These are phyloP conservation scores for Cystofilobasidium ferigula DNA, from an alignment of 768 basidiomycete genomes.

Conservation along the genomic window DNA sequence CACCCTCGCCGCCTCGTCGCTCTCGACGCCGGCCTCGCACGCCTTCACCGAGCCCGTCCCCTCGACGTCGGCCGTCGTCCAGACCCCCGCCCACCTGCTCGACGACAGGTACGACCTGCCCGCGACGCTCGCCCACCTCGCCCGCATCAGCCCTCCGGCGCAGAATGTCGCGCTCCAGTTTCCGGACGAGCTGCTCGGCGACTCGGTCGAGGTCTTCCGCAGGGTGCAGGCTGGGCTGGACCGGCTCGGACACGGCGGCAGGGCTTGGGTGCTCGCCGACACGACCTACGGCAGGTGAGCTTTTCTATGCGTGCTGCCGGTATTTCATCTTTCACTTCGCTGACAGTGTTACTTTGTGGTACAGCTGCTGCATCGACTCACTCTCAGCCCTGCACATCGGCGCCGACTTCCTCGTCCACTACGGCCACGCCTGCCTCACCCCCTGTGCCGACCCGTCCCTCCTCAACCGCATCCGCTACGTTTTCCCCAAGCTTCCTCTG, in stretches of 20 bases:
- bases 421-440: slow-evolving; percentile 91
- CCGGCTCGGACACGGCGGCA: slow-evolving; percentile 39
- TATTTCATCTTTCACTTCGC: background rate
- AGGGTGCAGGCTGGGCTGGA: slow-evolving; percentile 39
- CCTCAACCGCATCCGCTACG: slow-evolving; percentile 43
- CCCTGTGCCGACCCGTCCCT: slow-evolving; percentile 22
- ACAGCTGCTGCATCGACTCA: slow-evolving; percentile 91
- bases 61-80: background rate
- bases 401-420: slow-evolving; percentile 83
- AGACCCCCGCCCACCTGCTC: slow-evolving; percentile 4
- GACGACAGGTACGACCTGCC: slow-evolving; percentile 10
- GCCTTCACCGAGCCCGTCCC: slow-evolving; percentile 12
- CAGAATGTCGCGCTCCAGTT: slow-evolving; percentile 70
- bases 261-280: slow-evolving; percentile 81
- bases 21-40: slow-evolving; percentile 17
- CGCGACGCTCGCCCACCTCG: slow-evolving; percentile 45
- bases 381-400: slow-evolving; percentile 88
- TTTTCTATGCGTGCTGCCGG: background rate
- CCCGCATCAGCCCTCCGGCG: slow-evolving; percentile 5
- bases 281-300: slow-evolving; percentile 89
- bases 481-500: slow-evolving; percentile 61
- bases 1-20: slow-evolving; percentile 16
- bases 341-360: no score
- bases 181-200: slow-evolving; percentile 79
- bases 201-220: slow-evolving; percentile 73